These are phyloP conservation scores for Russula compacta DNA, from an alignment of 768 basidiomycete genomes.

Conservation along the genomic window DNA sequence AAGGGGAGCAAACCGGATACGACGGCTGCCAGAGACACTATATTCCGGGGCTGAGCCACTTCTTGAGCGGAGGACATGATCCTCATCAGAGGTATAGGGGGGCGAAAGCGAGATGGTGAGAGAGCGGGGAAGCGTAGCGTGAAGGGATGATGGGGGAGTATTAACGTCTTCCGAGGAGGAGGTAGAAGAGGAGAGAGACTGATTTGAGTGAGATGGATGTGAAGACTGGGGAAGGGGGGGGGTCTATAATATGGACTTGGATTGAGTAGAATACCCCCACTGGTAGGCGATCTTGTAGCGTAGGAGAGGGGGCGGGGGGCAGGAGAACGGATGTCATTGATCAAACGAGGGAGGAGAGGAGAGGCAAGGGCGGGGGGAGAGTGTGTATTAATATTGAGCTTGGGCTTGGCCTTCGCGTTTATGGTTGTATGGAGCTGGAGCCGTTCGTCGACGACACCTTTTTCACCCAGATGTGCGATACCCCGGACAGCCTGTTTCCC, in stretches of 20 bases:
- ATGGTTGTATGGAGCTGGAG: no score
- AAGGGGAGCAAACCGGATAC: constrained; percentile 78
- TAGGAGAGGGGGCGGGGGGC: neutral
- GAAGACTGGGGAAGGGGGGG: neutral
- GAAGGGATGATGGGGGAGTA: constrained; percentile 5
- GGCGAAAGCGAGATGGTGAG: neutral
- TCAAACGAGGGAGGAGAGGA: neutral
- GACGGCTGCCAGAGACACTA: constrained; percentile 19
- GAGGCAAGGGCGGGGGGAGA: neutral
- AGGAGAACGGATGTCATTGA: constrained; percentile 5
- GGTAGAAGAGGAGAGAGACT: constrained; percentile 11
- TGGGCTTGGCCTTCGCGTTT: no score
- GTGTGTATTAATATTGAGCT: neutral
- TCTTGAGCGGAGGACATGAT: constrained; percentile 1
- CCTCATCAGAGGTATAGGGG: constrained; percentile 9
- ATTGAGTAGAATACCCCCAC: constrained; percentile 7
- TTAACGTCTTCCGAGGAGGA: constrained; percentile 11
- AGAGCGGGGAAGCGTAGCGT: constrained; percentile 1
- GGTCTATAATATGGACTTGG: neutral
- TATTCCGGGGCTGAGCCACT: neutral
- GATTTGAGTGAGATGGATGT: constrained; percentile 5
- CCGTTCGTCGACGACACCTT: no score
- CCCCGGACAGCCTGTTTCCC: no score
- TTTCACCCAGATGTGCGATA: no score
- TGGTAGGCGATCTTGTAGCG: neutral